Base-by-base conservation (phyloP, 179 eudicot species). In the Beta lomatogona region DNA sequence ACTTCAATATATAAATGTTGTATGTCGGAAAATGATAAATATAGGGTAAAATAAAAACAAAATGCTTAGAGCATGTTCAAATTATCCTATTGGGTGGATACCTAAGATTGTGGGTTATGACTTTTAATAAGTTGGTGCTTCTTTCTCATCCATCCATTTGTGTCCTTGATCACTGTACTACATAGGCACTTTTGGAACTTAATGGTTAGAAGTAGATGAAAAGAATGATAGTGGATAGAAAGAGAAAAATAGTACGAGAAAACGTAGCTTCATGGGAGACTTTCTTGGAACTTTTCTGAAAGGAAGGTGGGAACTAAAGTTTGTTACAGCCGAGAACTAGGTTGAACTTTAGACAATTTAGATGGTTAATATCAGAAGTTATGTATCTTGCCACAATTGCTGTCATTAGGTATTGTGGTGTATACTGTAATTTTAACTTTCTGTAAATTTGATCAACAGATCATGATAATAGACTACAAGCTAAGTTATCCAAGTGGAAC, bases 401-500 rank as follows among this genome's bases (percentile, higher is more conserved):
- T 54, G 14, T 52, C 15, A 6, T 75, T 28, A 22, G 14, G 25
- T 16, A 36, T 73, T 58, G 22, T 4, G 0, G 64, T 15, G 77
- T 10, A 31, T 36, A 0, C 36, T 16, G 57, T 36, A 67, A 7
- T 31, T 65, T 31, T 28, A 14, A 18, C 25, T n/a, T 76, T 64
- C 19, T 71, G 67, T 84, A 25, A 76, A 45, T 67, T 53, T 75
- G 44, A 12, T 66, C 12, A 31, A 65, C 85, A 94, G 98, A 88
- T 94, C 55, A 88, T 96, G 97, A 88, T 94, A 73, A 88, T 97
- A 67, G 97, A 94, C 82, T 94, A 97, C 86, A 97, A 92, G 68
- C 83, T 94, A 75, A 5, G 89, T 67, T 97, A 91, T 84, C 99
- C 99, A 6, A 97, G 92, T 86, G 98, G 98, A 85, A 94, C 94